These are phyloP conservation scores for Xylaria grammica DNA, from an alignment of 495 filamentous ascomycete species.

Conservation along the genomic window DNA sequence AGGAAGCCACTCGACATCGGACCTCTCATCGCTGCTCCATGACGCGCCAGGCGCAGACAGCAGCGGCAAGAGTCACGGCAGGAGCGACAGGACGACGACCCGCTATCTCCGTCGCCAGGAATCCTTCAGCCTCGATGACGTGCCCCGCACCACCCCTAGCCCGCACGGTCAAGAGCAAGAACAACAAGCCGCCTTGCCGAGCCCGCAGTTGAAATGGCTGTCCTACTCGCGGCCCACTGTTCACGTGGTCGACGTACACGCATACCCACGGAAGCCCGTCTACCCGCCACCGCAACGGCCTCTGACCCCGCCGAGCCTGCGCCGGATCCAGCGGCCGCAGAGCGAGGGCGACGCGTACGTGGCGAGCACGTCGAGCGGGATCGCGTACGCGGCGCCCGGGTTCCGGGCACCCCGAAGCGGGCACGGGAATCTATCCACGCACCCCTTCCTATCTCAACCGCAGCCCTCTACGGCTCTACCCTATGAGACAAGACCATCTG, in stretches of 20 bases:
- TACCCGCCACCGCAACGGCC: slow-evolving; percentile 36
- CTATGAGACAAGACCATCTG: no score
- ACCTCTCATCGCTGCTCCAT: slow-evolving; percentile 35
- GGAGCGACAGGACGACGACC: slow-evolving; percentile 6
- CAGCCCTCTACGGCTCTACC: background rate
- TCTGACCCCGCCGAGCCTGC: slow-evolving; percentile 37
- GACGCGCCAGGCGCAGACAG: slow-evolving; percentile 27
- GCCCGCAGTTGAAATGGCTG: slow-evolving; percentile 39
- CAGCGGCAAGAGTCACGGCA: slow-evolving; percentile 12
- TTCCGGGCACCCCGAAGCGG: slow-evolving; percentile 22
- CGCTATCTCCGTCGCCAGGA: slow-evolving; percentile 29
- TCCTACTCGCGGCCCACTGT: slow-evolving; percentile 36
- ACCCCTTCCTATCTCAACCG: slow-evolving; percentile 9
- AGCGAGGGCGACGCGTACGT: slow-evolving; percentile 16
- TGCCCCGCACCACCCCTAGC: slow-evolving; percentile 23
- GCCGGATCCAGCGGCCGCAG: slow-evolving; percentile 2
- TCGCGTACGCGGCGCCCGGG: slow-evolving; percentile 16
- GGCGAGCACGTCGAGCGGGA: background rate
- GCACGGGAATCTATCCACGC: slow-evolving; percentile 10
- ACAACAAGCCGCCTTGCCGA: slow-evolving; percentile 26
- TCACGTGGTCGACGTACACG: slow-evolving; percentile 39
- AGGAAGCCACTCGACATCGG: slow-evolving; percentile 29
- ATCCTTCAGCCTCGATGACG: slow-evolving; percentile 43
- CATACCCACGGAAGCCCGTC: slow-evolving; percentile 41
- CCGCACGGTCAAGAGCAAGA: background rate